A percentile compares a stretch with the other conserved stretches of the same genome.
Evolutionary conservation across 1,284 basidiomycete species (phyloP).

Genomic region (Cutaneotrichosporon daszewskae): DNA sequence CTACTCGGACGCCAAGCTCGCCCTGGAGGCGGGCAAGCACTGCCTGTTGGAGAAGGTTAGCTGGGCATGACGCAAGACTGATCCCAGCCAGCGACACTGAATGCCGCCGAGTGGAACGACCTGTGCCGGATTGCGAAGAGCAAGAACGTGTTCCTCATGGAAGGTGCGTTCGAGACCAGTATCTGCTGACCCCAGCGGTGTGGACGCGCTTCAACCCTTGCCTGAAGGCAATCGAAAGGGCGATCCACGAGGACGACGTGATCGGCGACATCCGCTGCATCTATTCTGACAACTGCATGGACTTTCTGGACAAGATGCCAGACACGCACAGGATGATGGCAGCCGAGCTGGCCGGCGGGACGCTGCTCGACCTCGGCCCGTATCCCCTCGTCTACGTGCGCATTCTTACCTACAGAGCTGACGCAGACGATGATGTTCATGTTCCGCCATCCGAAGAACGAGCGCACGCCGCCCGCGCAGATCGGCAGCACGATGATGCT

Average conservation of each 20-base stretch:
- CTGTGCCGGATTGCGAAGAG: slow-evolving; percentile 43
- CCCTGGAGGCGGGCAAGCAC: slow-evolving; percentile 48
- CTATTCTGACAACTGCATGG: slow-evolving; percentile 63
- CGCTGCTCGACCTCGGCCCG: slow-evolving; percentile 74
- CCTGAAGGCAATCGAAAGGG: slow-evolving; percentile 41
- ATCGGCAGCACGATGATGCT: slow-evolving; percentile 69
- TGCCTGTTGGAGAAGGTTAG: slow-evolving; percentile 52
- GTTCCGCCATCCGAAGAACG: slow-evolving; percentile 62
- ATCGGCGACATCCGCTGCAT: slow-evolving; percentile 41
- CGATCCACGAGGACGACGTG: slow-evolving; percentile 35
- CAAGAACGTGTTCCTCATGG: slow-evolving; percentile 48
- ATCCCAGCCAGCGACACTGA: slow-evolving; percentile 50
- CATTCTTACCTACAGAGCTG: too few species aligned
- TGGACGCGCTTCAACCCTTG: slow-evolving; percentile 48
- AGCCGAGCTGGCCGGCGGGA: slow-evolving; percentile 76
- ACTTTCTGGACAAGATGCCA: slow-evolving; percentile 62
- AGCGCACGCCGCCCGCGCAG: slow-evolving; percentile 62
- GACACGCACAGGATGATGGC: slow-evolving; percentile 57
- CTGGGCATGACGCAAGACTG: too few species aligned
- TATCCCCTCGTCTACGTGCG: slow-evolving; percentile 77
- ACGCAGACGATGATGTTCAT: slow-evolving; percentile 71
- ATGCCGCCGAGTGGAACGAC: slow-evolving; percentile 46
- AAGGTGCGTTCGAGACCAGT: slow-evolving; percentile 61
- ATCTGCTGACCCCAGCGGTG: slow-evolving; percentile 47
- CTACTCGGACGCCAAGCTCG: slow-evolving; percentile 46